phyloP scores from a whole-genome alignment of 352 stramenopile species.

The Thraustochytrium sp. region DNA sequence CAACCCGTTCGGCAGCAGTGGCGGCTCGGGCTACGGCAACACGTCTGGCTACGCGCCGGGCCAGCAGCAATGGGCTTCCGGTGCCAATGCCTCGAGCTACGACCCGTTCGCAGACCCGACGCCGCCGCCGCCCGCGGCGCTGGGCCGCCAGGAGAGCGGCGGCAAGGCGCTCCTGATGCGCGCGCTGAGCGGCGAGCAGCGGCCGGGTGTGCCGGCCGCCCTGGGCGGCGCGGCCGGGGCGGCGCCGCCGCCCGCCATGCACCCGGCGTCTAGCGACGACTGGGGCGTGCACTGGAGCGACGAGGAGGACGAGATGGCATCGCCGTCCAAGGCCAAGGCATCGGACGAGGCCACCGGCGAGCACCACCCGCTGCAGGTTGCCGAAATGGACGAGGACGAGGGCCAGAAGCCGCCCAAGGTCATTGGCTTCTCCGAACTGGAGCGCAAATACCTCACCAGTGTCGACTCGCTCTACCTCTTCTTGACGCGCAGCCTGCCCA shows the following conservation, averaged over 20 bases:
- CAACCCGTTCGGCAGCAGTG: background rate
- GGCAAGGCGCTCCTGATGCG: slow-evolving; percentile 30
- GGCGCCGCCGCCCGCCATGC: background rate
- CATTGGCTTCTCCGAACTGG: background rate
- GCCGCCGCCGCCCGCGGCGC: too few relatives aligned
- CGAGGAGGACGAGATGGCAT: background rate
- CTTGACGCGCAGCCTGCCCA: slow-evolving; percentile 1
- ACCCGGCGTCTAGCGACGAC: background rate
- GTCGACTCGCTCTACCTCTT: slow-evolving; percentile 38
- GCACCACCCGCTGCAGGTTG: background rate
- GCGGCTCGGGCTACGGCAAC: too few relatives aligned
- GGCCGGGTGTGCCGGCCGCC: background rate
- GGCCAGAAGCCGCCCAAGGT: background rate
- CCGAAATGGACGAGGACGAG: slow-evolving; percentile 21
- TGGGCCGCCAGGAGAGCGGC: too few relatives aligned
- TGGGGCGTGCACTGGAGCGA: slow-evolving; percentile 30
- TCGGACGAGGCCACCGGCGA: background rate
- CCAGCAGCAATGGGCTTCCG: too few relatives aligned
- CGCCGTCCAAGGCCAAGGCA: background rate
- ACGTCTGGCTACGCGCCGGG: background rate
- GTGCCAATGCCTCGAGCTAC: too few relatives aligned
- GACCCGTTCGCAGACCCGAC: too few relatives aligned
- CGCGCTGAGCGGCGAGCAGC: slow-evolving; percentile 12
- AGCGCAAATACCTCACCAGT: slow-evolving; percentile 8
- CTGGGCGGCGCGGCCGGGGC: background rate